These are phyloP conservation scores for Artemisia annua DNA, from an alignment of 129 eudicot genomes.

Conservation along the genomic window DNA sequence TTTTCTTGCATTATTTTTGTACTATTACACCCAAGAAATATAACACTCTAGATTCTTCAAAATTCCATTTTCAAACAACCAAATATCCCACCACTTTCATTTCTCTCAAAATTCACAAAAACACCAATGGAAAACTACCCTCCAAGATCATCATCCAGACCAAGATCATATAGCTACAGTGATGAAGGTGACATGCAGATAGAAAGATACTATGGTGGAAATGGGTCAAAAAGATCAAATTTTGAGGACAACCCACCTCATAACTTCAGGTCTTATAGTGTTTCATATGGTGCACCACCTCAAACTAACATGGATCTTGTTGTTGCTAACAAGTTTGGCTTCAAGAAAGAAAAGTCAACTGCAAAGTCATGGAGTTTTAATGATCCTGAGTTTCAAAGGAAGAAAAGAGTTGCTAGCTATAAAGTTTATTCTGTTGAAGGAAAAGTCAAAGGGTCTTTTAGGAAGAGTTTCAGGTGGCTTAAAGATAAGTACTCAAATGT, in stretches of 20 bases:
- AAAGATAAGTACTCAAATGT: slow-evolving; percentile 65
- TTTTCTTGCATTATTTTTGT: slow-evolving; percentile 21
- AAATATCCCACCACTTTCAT: slow-evolving; percentile 7
- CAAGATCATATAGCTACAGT: slow-evolving; percentile 28
- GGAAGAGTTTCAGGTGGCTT: slow-evolving; percentile 78
- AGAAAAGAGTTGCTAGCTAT: slow-evolving; percentile 81
- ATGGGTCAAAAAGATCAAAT: slow-evolving; percentile 32
- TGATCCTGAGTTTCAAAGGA: slow-evolving; percentile 89
- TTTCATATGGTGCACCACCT: slow-evolving; percentile 40
- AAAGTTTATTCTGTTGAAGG: slow-evolving; percentile 76
- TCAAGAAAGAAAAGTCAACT: slow-evolving; percentile 52
- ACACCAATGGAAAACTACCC: slow-evolving; percentile 51
- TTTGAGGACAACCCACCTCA: slow-evolving; percentile 36
- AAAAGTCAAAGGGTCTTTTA: slow-evolving; percentile 79
- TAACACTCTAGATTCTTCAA: slow-evolving; percentile 19
- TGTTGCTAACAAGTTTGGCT: slow-evolving; percentile 37
- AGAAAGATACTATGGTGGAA: slow-evolving; percentile 42
- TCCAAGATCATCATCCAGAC: slow-evolving; percentile 47
- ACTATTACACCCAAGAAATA: slow-evolving; percentile 8
- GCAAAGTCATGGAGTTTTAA: slow-evolving; percentile 57
- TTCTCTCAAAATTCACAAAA: neutral
- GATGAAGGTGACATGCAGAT: slow-evolving; percentile 51
- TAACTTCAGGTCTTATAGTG: slow-evolving; percentile 65
- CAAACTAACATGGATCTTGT: slow-evolving; percentile 28
- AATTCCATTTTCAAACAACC: slow-evolving; percentile 8